A percentile compares a stretch with the other conserved stretches of the same genome.
Conservation (phyloP, 495 filamentous ascomycete species). For the Talaromyces stipitatus region DNA sequence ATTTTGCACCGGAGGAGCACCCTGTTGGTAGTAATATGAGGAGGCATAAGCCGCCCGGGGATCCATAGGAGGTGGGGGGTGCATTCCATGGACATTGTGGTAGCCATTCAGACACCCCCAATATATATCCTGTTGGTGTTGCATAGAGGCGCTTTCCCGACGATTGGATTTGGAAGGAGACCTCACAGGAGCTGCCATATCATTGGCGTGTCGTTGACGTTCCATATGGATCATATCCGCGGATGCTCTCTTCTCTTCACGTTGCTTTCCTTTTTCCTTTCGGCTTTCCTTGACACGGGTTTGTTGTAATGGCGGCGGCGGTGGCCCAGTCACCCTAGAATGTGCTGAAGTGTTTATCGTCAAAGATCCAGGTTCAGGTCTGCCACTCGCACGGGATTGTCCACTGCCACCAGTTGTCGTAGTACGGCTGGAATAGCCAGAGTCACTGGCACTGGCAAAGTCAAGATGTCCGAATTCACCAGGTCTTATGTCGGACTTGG, state of each 20-base stretch:
- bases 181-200: constrained; percentile 21
- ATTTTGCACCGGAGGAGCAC: constrained; percentile 24
- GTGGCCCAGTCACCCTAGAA: constrained; percentile 4
- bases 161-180: constrained; percentile 29
- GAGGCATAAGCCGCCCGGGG: constrained; percentile 21
- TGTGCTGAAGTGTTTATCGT: constrained; percentile 30
- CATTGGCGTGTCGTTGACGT: constrained; percentile 22
- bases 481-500: constrained; percentile 37
- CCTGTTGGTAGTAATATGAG: constrained; percentile 15
- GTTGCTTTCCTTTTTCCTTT: constrained; percentile 9
- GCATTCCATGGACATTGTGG: constrained; percentile 22
- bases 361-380: constrained; percentile 33
- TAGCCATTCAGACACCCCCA: constrained; percentile 27
- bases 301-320: neutral
- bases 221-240: constrained; percentile 34
- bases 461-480: constrained; percentile 31
- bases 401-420: constrained; percentile 47
- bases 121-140: constrained; percentile 20
- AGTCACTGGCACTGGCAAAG: constrained; percentile 53
- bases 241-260: constrained; percentile 21
- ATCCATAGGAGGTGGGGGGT: constrained; percentile 16
- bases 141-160: constrained; percentile 23
- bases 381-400: constrained; percentile 44
- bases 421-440: constrained; percentile 59
- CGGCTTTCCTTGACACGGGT: constrained; percentile 24